Evolutionary conservation across 176 grass and related monocot species (phyloP), one percentile per base, ranked within the genome.

Genomic region (Triticum timopheevii): DNA sequence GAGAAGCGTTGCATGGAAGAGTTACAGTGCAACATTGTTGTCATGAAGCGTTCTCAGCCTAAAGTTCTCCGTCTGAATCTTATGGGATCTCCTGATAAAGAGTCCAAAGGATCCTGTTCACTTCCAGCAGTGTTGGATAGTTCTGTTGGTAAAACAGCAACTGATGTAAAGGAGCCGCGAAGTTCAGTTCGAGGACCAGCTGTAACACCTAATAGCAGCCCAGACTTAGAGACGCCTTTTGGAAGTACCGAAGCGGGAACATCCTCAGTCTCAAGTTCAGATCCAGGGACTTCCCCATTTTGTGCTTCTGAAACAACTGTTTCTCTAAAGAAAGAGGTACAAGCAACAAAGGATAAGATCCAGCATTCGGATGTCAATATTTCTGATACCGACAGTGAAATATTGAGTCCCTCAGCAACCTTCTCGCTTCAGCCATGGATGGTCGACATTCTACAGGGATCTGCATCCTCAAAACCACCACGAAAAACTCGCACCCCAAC

Each of bases 61-160:
- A 97, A 99, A 93, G 97, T 99, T 89, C 87, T 99, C 58, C 90
- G 97, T n/a, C 79, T 99, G 83, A 99, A 99, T 91, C 89, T 99
- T 52, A 76, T 97, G 39, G 92, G 94, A 77, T 99, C 97, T 87
- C 87, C 89, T 30, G 97, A 97, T 47, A 96, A 94, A 88, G 89
- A 86, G 68, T 58, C 87, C 13, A 90, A 90, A 80, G 31, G 61
- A 66, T 50, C 74, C 44, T 81, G 75, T 80, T 61, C 86, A 82
- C 59, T 81, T 68, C 63, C 83, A 69, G 67, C 82, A 39, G 89
- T 70, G 36, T 47, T 74, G 24, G 83, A 89, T 84, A 81, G 65
- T 71, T 78, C 85, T 52, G 59, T 80, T 31, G 42, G 86, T 88
- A 83, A 91, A 93, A 73, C 83, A 23, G 12, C 84, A 65, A 64